Conservation (phyloP, 805 yeast genomes). For the Candida bentonensis region DNA sequence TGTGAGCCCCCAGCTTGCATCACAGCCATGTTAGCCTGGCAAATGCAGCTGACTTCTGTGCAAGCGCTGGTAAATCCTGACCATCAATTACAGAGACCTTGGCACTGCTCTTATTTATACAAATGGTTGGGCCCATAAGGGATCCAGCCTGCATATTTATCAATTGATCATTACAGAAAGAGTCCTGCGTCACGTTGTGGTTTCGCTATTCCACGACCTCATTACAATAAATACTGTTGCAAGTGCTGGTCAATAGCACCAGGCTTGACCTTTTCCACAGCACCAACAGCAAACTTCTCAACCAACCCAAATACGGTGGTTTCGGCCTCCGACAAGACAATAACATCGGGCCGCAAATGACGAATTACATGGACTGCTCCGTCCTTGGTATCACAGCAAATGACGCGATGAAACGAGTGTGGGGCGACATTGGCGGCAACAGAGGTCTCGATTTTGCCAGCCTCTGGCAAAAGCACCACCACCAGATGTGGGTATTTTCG, state of each 20-base stretch:
- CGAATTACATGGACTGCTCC: constrained; percentile 42
- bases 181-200: too few relatives aligned
- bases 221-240: not conserved
- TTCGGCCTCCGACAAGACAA: constrained; percentile 16
- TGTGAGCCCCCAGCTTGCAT: too few relatives aligned
- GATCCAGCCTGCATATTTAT: too few relatives aligned
- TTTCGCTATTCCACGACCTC: too few relatives aligned
- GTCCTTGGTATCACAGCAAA: constrained; percentile 29
- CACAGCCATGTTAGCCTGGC: too few relatives aligned
- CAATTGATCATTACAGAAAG: too few relatives aligned
- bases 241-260: not conserved
- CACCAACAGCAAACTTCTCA: not conserved
- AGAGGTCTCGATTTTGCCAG: constrained; percentile 3
- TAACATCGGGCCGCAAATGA: constrained; percentile 28
- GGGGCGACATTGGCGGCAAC: constrained; percentile 3
- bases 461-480: constrained; percentile 23
- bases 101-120: too few relatives aligned
- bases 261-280: not conserved
- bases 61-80: too few relatives aligned
- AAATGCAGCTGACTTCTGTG: too few relatives aligned
- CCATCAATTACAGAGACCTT: too few relatives aligned
- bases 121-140: too few relatives aligned
- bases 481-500: constrained; percentile 16
- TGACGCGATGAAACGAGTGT: constrained; percentile 14
- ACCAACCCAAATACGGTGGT: not conserved